Conservation (phyloP, 371 early-diverging fungal species). For the Mucor circinelloides region DNA sequence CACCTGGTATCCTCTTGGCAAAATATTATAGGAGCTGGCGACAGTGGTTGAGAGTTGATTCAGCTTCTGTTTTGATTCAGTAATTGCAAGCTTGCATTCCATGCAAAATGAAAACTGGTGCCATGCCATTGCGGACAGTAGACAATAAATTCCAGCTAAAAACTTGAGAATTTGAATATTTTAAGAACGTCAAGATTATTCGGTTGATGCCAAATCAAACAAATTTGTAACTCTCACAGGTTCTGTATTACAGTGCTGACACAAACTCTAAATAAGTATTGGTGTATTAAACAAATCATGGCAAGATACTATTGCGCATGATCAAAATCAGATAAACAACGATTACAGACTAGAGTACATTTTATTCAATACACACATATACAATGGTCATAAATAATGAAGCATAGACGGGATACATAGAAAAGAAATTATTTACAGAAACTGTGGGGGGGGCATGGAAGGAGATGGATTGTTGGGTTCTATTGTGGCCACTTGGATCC, state of each 20-base stretch:
- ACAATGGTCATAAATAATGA: background rate
- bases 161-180: background rate
- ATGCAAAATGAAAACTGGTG: background rate
- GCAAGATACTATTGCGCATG: background rate
- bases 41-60: background rate
- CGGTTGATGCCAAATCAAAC: background rate
- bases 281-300: background rate
- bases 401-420: background rate
- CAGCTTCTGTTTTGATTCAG: background rate
- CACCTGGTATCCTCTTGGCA: conserved; percentile 6
- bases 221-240: background rate
- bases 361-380: background rate
- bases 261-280: background rate
- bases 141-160: background rate
- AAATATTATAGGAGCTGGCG: background rate
- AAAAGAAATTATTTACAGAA: background rate
- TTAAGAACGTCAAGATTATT: background rate
- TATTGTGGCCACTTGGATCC: conserved; percentile 35
- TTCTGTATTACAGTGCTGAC: background rate
- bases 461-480: background rate
- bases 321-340: background rate
- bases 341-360: background rate
- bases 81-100: background rate
- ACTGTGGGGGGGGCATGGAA: background rate
- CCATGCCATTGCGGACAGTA: background rate